Evolutionary conservation across 2,329 filamentous ascomycete species (phyloP), one percentile per base, ranked within the genome.

Genomic region (Scolecobasidium constrictum): DNA sequence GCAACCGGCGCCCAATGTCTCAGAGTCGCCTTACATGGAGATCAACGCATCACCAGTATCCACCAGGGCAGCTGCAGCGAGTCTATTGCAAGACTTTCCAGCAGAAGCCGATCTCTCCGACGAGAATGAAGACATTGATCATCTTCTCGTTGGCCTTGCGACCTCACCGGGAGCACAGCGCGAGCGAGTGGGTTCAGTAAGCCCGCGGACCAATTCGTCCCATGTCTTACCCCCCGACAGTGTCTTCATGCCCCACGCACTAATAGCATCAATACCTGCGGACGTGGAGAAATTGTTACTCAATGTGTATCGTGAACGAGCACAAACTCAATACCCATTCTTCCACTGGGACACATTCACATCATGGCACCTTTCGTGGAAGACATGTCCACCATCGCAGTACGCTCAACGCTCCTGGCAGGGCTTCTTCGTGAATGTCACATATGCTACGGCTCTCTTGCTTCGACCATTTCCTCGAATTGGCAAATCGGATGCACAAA

Each of bases 351-450:
- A 50, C 15, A 38, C 46, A 3, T 50, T 51, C 26, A 35, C 50
- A 3, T 31, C 23, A 17, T 51, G 49, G 49, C 45, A 46, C 17
- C 38, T 35, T 0, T 47, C 48, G 28, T 50, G 49, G 49, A 49
- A 45, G 34, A 37, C 42, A 19, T 50, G 46, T 21, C 39, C 42
- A 11, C 31, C 36, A 5, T 20, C 33, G 12, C 43, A 47, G 26
- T 19, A 44, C 11, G 23, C 35, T 19, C 40, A 28, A 21, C 46
- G 41, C 23, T 42, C 47, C 11, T 51, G 49, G 49, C 47, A 51
- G 45, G 49, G 49, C 3, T 51, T 51, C 37, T 51, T 51, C 21
- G 40, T 50, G n/a, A 50, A 51, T 31, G 20, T 51, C 4, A 48
- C 50, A 1, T 49, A 51, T 31, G 48, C 48, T 5, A 51, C 49